These are phyloP conservation scores for Pythium utonaiense DNA, from an alignment of 352 stramenopile genomes.

Conservation along the genomic window DNA sequence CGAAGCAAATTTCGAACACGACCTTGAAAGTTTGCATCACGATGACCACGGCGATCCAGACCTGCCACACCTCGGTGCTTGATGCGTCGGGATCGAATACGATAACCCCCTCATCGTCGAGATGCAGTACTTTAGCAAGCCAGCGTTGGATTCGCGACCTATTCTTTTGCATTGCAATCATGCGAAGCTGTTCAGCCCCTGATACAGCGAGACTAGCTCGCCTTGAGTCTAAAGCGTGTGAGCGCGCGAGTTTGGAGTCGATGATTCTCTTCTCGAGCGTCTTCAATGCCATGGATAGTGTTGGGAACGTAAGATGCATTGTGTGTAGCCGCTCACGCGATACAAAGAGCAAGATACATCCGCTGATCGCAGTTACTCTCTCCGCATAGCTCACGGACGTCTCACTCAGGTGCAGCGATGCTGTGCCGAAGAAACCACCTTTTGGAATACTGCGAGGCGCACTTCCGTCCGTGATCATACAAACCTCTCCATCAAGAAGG, in stretches of 20 bases:
- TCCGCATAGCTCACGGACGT: conserved; percentile 52
- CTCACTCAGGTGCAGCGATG: conserved; percentile 45
- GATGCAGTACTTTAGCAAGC: conserved; percentile 10
- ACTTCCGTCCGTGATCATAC: conserved; percentile 36
- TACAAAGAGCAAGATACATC: conserved; percentile 54
- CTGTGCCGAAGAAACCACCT: conserved; percentile 50
- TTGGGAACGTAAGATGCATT: conserved; percentile 62
- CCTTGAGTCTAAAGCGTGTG: conserved; percentile 18
- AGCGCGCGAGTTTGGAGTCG: conserved; percentile 39
- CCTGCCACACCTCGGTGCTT: conserved; percentile 27
- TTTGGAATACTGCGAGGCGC: conserved; percentile 34
- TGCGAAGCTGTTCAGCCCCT: not conserved
- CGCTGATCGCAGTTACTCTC: conserved; percentile 52
- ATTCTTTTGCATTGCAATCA: conserved; percentile 8
- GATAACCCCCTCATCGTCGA: conserved; percentile 30
- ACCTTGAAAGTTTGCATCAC: conserved; percentile 36
- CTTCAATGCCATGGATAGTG: conserved; percentile 59
- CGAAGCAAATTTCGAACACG: conserved; percentile 32
- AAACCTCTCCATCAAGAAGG: conserved; percentile 48
- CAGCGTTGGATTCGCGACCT: not conserved
- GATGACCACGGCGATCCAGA: conserved; percentile 27
- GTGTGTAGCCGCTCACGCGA: conserved; percentile 45
- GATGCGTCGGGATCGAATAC: conserved; percentile 42
- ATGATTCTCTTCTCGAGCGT: conserved; percentile 50
- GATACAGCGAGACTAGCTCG: conserved; percentile 7